A percentile compares a stretch with the other conserved stretches of the same genome.
phyloP scores from a whole-genome alignment of 169 alveolate species.

The Nephromyces sp. region DNA sequence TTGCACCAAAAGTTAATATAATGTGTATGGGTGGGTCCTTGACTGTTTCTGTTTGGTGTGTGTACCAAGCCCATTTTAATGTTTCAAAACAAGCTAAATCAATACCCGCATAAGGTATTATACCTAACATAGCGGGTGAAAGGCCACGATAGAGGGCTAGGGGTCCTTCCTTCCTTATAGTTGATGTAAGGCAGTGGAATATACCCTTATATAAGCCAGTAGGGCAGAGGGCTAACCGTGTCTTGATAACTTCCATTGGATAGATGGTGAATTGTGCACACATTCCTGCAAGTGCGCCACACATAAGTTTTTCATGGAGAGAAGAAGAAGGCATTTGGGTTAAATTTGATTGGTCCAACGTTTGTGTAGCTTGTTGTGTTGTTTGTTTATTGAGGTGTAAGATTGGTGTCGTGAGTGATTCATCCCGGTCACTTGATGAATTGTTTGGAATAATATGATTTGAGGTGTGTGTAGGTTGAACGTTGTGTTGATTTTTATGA shows the following conservation, averaged over 20 bases:
- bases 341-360: background rate
- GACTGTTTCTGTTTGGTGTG: background rate
- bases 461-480: background rate
- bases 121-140: conserved; percentile 36
- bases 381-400: background rate
- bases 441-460: background rate
- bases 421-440: background rate
- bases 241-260: conserved; percentile 49
- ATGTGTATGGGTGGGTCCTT: conserved; percentile 3
- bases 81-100: conserved; percentile 40
- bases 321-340: conserved; percentile 7
- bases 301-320: conserved; percentile 34
- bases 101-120: conserved; percentile 43
- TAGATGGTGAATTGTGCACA: conserved; percentile 38
- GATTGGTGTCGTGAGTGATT: background rate
- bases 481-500: background rate
- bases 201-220: conserved; percentile 34
- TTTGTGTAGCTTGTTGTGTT: background rate
- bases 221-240: conserved; percentile 42
- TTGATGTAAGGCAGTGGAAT: conserved; percentile 19
- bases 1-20: conserved; percentile 26
- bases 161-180: conserved; percentile 22
- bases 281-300: conserved; percentile 38
- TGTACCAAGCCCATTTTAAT: conserved; percentile 12
- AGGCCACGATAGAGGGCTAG: conserved; percentile 33